phyloP scores from a whole-genome alignment of 345 rosid species.

The Psidium guajava region DNA sequence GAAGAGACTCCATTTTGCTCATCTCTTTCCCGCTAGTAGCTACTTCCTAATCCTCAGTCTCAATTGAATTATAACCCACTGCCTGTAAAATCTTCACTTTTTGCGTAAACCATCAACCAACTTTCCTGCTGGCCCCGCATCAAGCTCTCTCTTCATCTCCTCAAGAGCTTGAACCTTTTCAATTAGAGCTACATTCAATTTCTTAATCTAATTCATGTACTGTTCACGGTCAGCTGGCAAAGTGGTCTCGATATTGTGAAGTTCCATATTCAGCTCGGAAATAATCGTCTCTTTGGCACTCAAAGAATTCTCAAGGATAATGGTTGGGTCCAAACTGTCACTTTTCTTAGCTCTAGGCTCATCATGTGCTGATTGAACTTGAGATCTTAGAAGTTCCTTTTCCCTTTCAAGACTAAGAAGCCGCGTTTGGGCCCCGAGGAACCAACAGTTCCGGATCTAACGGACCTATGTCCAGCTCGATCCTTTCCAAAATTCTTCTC shows the following conservation, averaged over 20 bases:
- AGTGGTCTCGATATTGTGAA: slow-evolving; percentile 74
- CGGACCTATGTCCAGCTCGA: too few species aligned
- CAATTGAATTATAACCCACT: slow-evolving; percentile 93
- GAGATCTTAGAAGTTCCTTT: slow-evolving; percentile 82
- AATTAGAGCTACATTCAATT: slow-evolving; percentile 48
- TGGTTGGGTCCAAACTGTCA: slow-evolving; percentile 63
- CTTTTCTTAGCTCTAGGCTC: slow-evolving; percentile 63
- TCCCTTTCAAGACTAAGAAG: slow-evolving; percentile 94
- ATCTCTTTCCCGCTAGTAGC: slow-evolving; percentile 92
- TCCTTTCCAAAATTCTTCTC: too few species aligned
- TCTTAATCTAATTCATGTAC: slow-evolving; percentile 70
- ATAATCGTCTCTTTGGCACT: slow-evolving; percentile 89
- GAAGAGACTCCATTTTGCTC: slow-evolving; percentile 99
- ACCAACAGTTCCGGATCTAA: too few species aligned
- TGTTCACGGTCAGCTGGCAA: slow-evolving; percentile 72
- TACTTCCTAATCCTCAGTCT: slow-evolving; percentile 98
- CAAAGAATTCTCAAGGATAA: slow-evolving; percentile 77
- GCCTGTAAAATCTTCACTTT: slow-evolving; percentile 98
- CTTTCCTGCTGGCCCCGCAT: slow-evolving; percentile 79
- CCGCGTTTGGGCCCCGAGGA: slow-evolving; percentile 95
- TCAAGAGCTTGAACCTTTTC: slow-evolving; percentile 77
- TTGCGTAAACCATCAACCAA: slow-evolving; percentile 89
- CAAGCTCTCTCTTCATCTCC: slow-evolving; percentile 90
- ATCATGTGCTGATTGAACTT: slow-evolving; percentile 80
- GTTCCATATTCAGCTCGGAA: slow-evolving; percentile 86